These are phyloP conservation scores for Corylus americana DNA, from an alignment of 306 rosid genomes.

Conservation along the genomic window DNA sequence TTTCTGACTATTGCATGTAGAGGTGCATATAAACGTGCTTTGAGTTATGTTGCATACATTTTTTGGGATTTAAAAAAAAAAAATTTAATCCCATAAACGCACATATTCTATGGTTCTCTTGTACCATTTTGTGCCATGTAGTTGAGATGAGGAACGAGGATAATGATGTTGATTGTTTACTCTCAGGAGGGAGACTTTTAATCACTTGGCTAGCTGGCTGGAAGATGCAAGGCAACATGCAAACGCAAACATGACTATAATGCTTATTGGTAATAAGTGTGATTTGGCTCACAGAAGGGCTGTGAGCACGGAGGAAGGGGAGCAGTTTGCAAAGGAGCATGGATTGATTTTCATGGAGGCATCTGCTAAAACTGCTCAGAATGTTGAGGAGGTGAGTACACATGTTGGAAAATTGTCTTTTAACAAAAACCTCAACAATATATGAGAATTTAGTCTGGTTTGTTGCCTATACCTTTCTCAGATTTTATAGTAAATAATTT, in stretches of 20 bases:
- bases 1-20: background rate
- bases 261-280: conserved; percentile 93
- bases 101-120: background rate
- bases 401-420: background rate
- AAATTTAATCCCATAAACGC: background rate
- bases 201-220: conserved; percentile 99
- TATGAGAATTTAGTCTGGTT: conserved; percentile 4
- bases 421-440: background rate
- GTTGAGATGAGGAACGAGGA: conserved; percentile 10
- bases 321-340: conserved; percentile 96
- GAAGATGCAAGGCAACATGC: conserved; percentile 99
- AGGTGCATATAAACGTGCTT: background rate
- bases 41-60: conserved; percentile 4
- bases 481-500: background rate
- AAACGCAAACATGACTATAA: conserved; percentile 95
- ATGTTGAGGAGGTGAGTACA: conserved; percentile 87
- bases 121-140: conserved; percentile 2
- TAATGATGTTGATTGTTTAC: conserved; percentile 17
- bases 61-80: background rate
- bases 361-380: conserved; percentile 96
- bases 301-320: conserved; percentile 99
- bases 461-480: conserved; percentile 22
- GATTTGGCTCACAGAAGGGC: conserved; percentile 99
- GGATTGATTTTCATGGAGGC: conserved; percentile 97
- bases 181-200: conserved; percentile 93